phyloP scores from a whole-genome alignment of 805 yeast species.

The Cyberlindnera mississippiensis region DNA sequence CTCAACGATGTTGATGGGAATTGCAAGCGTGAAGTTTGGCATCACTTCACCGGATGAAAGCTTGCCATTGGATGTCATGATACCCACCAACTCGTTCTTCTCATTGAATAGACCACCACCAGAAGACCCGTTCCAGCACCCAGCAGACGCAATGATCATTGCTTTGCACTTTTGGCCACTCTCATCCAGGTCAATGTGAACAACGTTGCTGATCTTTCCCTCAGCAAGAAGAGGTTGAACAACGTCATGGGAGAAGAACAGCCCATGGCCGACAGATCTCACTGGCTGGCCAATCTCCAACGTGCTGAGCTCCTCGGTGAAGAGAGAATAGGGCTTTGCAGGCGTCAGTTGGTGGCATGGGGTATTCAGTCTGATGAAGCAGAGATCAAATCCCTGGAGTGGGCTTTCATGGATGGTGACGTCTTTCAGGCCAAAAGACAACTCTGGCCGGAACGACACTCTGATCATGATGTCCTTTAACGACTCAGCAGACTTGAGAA shows the following conservation, averaged over 20 bases:
- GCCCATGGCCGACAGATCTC: conserved; percentile 26
- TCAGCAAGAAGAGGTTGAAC: conserved; percentile 22
- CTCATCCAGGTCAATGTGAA: conserved; percentile 14
- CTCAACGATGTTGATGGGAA: conserved; percentile 25
- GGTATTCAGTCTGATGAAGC: conserved; percentile 19
- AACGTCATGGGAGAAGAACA: conserved; percentile 16
- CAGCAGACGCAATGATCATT: conserved; percentile 25
- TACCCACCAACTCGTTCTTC: conserved; percentile 24
- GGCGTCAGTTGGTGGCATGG: conserved; percentile 11
- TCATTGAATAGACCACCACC: conserved; percentile 29
- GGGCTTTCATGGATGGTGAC: conserved; percentile 16
- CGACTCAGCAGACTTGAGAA: conserved; percentile 16
- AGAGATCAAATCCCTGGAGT: conserved; percentile 26
- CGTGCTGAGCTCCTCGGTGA: conserved; percentile 3
- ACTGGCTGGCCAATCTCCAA: conserved; percentile 18
- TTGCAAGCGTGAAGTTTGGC: conserved; percentile 27
- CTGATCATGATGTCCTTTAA: conserved; percentile 14
- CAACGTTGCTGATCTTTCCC: conserved; percentile 21
- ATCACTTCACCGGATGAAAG: conserved; percentile 26
- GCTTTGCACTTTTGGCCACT: conserved; percentile 7
- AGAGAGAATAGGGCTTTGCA: conserved; percentile 9
- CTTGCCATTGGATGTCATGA: conserved; percentile 30
- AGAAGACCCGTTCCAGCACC: conserved; percentile 30
- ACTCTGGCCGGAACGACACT: conserved; percentile 8
- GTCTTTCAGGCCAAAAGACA: conserved; percentile 10